Evolutionary conservation across 305 asterid species (phyloP).

Genomic region (Fraxinus xanthoxyloides): DNA sequence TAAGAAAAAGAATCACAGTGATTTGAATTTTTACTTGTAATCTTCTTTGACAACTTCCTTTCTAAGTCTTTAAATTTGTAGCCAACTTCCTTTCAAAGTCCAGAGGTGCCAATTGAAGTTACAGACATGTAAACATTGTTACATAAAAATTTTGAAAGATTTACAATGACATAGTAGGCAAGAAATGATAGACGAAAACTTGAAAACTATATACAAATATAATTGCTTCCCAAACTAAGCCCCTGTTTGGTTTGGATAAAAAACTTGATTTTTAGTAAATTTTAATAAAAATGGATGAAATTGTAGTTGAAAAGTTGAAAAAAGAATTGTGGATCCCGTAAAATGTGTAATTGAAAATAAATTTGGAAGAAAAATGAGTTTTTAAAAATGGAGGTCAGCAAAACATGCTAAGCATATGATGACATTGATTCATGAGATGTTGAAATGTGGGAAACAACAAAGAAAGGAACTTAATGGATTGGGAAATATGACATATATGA

Average conservation of each 20-base stretch:
- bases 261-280: too few species aligned
- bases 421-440: background rate
- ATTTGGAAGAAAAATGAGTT: too few species aligned
- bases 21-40: too few species aligned
- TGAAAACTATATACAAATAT: background rate
- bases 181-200: slow-evolving; percentile 5
- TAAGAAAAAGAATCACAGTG: too few species aligned
- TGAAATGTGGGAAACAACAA: background rate
- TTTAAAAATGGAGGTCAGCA: too few species aligned
- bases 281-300: too few species aligned
- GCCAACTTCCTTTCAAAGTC: slow-evolving; percentile 59
- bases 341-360: too few species aligned
- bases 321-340: too few species aligned
- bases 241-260: too few species aligned
- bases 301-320: too few species aligned
- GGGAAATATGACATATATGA: background rate
- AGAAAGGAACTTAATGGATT: background rate
- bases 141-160: slow-evolving; percentile 14
- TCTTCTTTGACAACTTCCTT: slow-evolving; percentile 20
- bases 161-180: background rate
- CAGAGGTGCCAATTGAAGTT: slow-evolving; percentile 49
- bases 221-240: background rate
- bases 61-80: slow-evolving; percentile 60
- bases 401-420: background rate
- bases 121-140: slow-evolving; percentile 30